These are phyloP conservation scores for Ganoderma boninense DNA, from an alignment of 1,284 basidiomycete genomes.

Conservation along the genomic window DNA sequence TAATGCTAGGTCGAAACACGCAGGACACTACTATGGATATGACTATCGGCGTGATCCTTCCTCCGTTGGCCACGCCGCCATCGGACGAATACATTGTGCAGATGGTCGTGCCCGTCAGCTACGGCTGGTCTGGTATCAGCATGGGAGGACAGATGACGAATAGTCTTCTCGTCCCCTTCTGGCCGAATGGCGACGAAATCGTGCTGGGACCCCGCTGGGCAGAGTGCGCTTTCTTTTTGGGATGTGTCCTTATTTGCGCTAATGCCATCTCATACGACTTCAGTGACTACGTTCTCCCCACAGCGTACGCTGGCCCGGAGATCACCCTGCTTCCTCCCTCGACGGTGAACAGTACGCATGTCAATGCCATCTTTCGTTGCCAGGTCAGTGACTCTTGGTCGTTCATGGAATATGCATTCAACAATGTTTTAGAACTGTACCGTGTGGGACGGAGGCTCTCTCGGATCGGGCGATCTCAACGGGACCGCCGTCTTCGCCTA, in stretches of 20 bases:
- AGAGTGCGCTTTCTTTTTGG: constrained; percentile 26
- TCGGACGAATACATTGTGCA: constrained; percentile 41
- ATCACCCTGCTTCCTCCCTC: constrained; percentile 39
- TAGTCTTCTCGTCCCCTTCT: constrained; percentile 41
- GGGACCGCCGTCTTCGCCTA: constrained; percentile 40
- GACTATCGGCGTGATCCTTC: constrained; percentile 40
- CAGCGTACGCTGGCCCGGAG: constrained; percentile 36
- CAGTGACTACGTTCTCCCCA: constrained; percentile 40
- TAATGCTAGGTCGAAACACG: background rate
- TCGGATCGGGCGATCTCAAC: constrained; percentile 37
- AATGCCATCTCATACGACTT: constrained; percentile 16
- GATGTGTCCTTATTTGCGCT: background rate
- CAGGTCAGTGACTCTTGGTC: constrained; percentile 29
- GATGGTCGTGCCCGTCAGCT: constrained; percentile 37
- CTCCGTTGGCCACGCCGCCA: constrained; percentile 36
- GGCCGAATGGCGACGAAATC: constrained; percentile 37
- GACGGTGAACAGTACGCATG: constrained; percentile 41
- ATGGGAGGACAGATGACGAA: constrained; percentile 41
- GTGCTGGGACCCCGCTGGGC: constrained; percentile 41
- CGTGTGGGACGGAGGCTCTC: constrained; percentile 38
- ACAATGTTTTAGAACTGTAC: constrained; percentile 38
- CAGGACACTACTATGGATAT: constrained; percentile 39
- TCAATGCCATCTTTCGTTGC: constrained; percentile 43
- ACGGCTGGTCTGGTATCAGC: constrained; percentile 41
- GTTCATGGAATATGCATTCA: background rate